Evolutionary conservation across 2,329 filamentous ascomycete genomes (phyloP), one percentile per base, ranked within the genome.

Genomic region (Talaromyces sp.): DNA sequence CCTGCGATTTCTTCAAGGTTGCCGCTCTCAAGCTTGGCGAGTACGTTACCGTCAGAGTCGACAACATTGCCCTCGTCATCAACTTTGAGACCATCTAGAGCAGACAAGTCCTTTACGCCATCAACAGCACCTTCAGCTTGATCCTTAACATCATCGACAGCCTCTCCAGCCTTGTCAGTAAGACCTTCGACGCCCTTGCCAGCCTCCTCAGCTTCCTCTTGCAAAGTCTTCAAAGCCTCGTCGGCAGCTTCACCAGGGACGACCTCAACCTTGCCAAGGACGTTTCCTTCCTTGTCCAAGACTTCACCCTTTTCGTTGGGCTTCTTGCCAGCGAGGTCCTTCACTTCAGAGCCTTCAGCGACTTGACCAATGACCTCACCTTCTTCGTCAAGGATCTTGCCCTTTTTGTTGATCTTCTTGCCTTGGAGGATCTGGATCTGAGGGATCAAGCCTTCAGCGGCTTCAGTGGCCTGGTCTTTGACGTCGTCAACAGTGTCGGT

Each of bases 371-470:
- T 69, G 22, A 72, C 69, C 27, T 79, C 73, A 39, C 78, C 79
- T 52, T 77, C 73, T 22, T 75, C 69, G 45, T 86, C 81, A 69
- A 82, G 76, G 67, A 87, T 81, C 41, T 81, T 74, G 45, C 85
- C 86, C 33, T 62, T 65, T 10, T 65, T 65, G n/a, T 39, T 65
- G 19, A 65, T 65, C 64, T 65, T 65, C 31, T 61, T 61, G 25
- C 59, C 59, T 22, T 65, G 60, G 3, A 65, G 52, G 25, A 65
- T 65, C 27, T 65, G 58, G 15, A 65, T 7, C 25, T 62, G 59
- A 6, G 64, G 52, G 15, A 59, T 57, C 31, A 74, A 70, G 3
- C 69, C 70, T 68, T 82, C 79, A 5, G 70, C 68, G 2, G 71
- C 73, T 13, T 75, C 75, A 17, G 70, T 66, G 33, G 68, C 68